Evolutionary conservation across 2,329 filamentous ascomycete genomes (phyloP), one percentile per base, ranked within the genome.

Genomic region (Thermothelomyces thermophilus): DNA sequence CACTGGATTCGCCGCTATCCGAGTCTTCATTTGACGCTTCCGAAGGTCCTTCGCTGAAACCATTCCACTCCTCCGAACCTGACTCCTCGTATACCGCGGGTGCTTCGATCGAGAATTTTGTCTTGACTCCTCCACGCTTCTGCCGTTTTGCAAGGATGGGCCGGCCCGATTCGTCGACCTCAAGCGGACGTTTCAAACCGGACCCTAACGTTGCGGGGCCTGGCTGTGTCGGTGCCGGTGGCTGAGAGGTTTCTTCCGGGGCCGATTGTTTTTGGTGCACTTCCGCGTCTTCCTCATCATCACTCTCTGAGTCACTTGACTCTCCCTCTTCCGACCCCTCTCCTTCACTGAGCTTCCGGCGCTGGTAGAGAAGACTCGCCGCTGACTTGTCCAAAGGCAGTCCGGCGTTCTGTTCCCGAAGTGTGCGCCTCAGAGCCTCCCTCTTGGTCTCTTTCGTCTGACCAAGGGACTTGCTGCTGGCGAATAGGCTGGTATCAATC

Each of bases 101-200:
- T 65, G 72, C 64, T 60, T 56, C 5, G 66, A 73, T 56, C 2
- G 79, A 72, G 16, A 75, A 60, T 53, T 78, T 84, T 3, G 75
- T 75, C 54, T 76, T 75, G 14, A 83, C 69, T 4, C 79, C 75
- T 65, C 83, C 74, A 67, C 84, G 76, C 58, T 84, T 85, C 66
- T 91, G 90, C 45, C 89, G 79, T 64, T 89, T 93, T 62, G 86
- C 84, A 45, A 97, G 81, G 2, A 95, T 73, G 0, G 91, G 93
- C 48, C 81, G 82, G 6, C 91, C 89, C 51, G 84, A 81, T 1
- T 87, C 82, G 55, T 88, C 89, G 9, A 89, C 58, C 39, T 95
- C 87, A 10, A 98, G 72, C 1, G 90, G 89, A 36, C 90, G 79
- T 66, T 97, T 97, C 52, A 98, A 68, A 6, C 93, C 93, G 53